A percentile compares a stretch with the other conserved stretches of the same genome.
Evolutionary conservation across 1,139 yeast genomes (phyloP).

Genomic region (Yamadazyma sp.): DNA sequence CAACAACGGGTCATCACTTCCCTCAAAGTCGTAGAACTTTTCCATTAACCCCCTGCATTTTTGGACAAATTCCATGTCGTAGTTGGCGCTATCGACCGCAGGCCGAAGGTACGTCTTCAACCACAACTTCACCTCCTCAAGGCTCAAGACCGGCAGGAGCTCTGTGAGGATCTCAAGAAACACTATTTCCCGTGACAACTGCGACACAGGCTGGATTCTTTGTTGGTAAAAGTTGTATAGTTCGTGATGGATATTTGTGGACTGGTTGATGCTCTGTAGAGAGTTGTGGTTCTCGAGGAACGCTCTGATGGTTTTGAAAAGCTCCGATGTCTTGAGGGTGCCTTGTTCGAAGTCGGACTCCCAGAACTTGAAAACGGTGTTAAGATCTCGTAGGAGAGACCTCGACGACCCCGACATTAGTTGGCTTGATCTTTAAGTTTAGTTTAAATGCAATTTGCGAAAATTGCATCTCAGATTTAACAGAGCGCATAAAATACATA

Average conservation of each 20-base stretch:
- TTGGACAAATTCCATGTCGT: constrained; percentile 37
- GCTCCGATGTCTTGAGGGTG: constrained; percentile 13
- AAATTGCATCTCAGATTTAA: not conserved
- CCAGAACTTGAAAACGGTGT: constrained; percentile 31
- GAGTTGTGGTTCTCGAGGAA: constrained; percentile 43
- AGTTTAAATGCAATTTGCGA: constrained; percentile 1
- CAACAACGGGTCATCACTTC: constrained; percentile 29
- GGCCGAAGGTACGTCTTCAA: constrained; percentile 50
- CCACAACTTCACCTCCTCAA: constrained; percentile 51
- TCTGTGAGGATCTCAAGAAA: constrained; percentile 48
- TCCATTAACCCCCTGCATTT: constrained; percentile 44
- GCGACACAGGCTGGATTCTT: constrained; percentile 32
- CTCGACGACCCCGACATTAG: constrained; percentile 31
- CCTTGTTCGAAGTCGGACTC: constrained; percentile 15
- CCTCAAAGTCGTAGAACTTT: constrained; percentile 24
- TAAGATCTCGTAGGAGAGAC: constrained; percentile 32
- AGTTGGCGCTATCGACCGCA: constrained; percentile 65
- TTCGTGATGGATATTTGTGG: constrained; percentile 49
- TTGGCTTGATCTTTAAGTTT: too few relatives aligned
- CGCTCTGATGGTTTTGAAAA: constrained; percentile 13
- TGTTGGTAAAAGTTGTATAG: constrained; percentile 44
- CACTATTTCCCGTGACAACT: constrained; percentile 35
- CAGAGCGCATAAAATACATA: too few relatives aligned
- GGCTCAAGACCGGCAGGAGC: constrained; percentile 39
- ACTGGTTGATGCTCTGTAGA: constrained; percentile 31